Evolutionary conservation across 352 stramenopile genomes (phyloP).

Genomic region (Halophytophthora polymorphica): DNA sequence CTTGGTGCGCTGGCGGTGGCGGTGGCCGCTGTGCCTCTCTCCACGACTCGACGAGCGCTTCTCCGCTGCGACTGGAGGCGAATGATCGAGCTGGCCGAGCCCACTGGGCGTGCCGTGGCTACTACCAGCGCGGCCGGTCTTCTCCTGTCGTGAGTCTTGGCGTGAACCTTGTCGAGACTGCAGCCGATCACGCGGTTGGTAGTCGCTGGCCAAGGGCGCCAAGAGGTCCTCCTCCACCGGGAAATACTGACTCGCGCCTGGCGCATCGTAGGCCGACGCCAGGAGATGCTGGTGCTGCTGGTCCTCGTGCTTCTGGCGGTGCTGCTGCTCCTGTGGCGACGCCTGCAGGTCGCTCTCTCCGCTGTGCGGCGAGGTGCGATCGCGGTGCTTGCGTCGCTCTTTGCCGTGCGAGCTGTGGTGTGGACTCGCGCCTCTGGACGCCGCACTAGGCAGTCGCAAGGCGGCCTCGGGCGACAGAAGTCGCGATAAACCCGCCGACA

Average conservation of each 20-base stretch:
- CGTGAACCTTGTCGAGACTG: conserved; percentile 74
- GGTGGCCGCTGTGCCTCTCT: conserved; percentile 22
- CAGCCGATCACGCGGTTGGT: conserved; percentile 68
- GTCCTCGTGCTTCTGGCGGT: conserved; percentile 20
- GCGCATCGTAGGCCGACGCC: conserved; percentile 20
- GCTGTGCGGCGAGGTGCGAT: conserved; percentile 6
- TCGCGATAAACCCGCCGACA: too few species aligned
- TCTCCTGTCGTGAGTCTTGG: conserved; percentile 42
- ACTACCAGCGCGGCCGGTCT: conserved; percentile 12
- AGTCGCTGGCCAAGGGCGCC: conserved; percentile 38
- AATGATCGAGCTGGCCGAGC: conserved; percentile 48
- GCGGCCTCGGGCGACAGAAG: too few species aligned
- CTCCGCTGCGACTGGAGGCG: conserved; percentile 10
- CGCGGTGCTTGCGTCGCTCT: conserved; percentile 36
- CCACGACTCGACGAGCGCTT: conserved; percentile 21
- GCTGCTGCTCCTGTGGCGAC: background rate
- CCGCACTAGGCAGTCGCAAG: conserved; percentile 1
- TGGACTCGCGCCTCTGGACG: conserved; percentile 21
- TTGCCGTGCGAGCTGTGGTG: conserved; percentile 28
- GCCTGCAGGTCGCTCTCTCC: conserved; percentile 11
- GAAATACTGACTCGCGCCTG: conserved; percentile 18
- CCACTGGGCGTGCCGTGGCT: conserved; percentile 13
- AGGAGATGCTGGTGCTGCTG: conserved; percentile 17
- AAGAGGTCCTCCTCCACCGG: conserved; percentile 37
- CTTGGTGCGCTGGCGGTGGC: conserved; percentile 25